Base-by-base conservation (phyloP, 306 rosid species). In the Mimosa pudica region DNA sequence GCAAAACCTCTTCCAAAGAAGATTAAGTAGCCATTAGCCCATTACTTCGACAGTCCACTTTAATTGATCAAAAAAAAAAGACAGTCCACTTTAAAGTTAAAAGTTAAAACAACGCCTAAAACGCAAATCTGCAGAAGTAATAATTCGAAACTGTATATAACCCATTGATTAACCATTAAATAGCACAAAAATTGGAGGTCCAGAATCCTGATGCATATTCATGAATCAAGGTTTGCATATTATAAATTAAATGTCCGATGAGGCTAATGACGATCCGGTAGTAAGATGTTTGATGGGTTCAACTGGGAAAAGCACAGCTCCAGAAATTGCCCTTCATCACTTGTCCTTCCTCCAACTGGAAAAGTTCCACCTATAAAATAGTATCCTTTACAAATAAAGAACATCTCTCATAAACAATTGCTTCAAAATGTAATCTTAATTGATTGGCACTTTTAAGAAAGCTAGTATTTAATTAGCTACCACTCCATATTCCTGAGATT, bases 231-330 rank as follows among this genome's bases (percentile, higher is more conserved):
- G n/a, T 2, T 35, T 63, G 60, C 42, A 38, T 38, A 38, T 38
- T 38, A 38, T 38, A 38, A 38, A 38, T 38, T 5, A 38, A 38
- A 38, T 55, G 33, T 8, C 16, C 79, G 75, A 54, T 6, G 62
- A 17, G 6, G 55, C 55, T 73, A 80, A 51, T 52, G 35, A 1
- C 77, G 71, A 76, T 45, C 24, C 33, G 73, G 68, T 7, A 74
- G 58, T 18, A 77, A 76, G 30, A 52, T 44, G 60, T 48, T 77
- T 65, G 81, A 47, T 1, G 69, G 73, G 32, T 63, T 55, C 18
- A 70, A 76, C 60, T 77, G 89, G 77, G 89, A 77, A 17, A 80
- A 80, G 71, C 71, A 83, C 5, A 73, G 82, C 54, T 87, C 88
- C 55, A 70, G 68, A n/a, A 71, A 76, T 46, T 79, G 82, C 36